Evolutionary conservation across 176 grass and related monocot species (phyloP), one percentile per base, ranked within the genome.

Genomic region (Poa annua): DNA sequence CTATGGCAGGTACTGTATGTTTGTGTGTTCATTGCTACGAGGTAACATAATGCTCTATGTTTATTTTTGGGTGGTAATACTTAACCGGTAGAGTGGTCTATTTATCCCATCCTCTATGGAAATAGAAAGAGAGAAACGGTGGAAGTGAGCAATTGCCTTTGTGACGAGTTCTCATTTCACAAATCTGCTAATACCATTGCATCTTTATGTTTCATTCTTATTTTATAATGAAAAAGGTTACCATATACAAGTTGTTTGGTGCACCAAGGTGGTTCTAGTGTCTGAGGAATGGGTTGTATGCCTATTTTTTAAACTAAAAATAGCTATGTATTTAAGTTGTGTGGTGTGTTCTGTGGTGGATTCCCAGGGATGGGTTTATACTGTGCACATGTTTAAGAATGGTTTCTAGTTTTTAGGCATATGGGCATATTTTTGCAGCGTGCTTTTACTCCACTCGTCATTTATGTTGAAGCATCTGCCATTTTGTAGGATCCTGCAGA

Each of bases 401-500:
- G 10, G 14, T 42, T 62, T 80, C 8, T 80, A 80, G 59, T 32
- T 22, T 64, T 61, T 76, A 8, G 6, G 54, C 48, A 16, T 65
- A n/a, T 56, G 0, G 38, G 56, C 5, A 55, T 39, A 36, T 13
- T 15, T 17, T 25, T 82, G 33, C 77, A 36, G 45, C n/a, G 8
- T 73, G 33, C 26, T 73, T 51, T 12, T 79, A 24, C 6, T 36
- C 45, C 19, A 24, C 22, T 63, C 7, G 29, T 33, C 15, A 20
- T 19, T 80, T 20, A 48, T 64, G 19, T 77, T 13, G 63, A 74
- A 60, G 14, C 41, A 61, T 50, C 76, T 50, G 68, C 35, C 3
- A 84, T 92, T 75, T 74, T 70, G 70, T 89, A 99, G 97, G 97
- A 99, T 32, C 97, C 97, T 73, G 89, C 91, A 34, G 93, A 99